Percentiles rank a stretch among this genome's conserved stretches.
Evolutionary conservation across 2,329 filamentous ascomycete species (phyloP).

Genomic region (Cercospora sojina): DNA sequence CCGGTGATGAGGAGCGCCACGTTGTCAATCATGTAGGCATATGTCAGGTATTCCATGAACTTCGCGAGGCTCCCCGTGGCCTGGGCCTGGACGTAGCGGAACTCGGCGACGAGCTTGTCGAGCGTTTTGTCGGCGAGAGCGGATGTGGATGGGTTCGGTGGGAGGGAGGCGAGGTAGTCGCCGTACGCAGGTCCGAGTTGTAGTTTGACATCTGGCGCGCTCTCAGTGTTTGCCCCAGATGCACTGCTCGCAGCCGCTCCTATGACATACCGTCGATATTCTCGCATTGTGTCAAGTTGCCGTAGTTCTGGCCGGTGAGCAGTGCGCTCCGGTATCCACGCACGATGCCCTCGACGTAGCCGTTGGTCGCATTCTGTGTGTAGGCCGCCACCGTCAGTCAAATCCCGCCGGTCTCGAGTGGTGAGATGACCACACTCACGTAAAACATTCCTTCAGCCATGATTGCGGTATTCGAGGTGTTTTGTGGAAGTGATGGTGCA

Average conservation of each 20-base stretch:
- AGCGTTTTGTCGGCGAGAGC: slow-evolving; percentile 92
- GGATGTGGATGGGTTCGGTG: slow-evolving; percentile 95
- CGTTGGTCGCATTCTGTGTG: slow-evolving; percentile 53
- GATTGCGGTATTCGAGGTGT: slow-evolving; percentile 28
- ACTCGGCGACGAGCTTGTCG: slow-evolving; percentile 96
- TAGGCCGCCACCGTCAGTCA: slow-evolving; percentile 36
- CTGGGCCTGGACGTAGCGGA: slow-evolving; percentile 93
- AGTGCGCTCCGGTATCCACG: slow-evolving; percentile 94
- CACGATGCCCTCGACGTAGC: slow-evolving; percentile 96
- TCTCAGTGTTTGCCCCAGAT: slow-evolving; percentile 17
- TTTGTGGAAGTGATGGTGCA: background rate
- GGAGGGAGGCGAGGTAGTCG: slow-evolving; percentile 90
- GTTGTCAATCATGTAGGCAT: slow-evolving; percentile 99
- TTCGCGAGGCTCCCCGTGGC: slow-evolving; percentile 85
- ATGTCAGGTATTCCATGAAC: slow-evolving; percentile 98
- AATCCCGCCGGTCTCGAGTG: no score
- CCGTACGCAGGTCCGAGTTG: slow-evolving; percentile 96
- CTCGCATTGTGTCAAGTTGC: slow-evolving; percentile 95
- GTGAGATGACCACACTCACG: slow-evolving; percentile 30
- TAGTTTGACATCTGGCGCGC: slow-evolving; percentile 81
- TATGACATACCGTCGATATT: slow-evolving; percentile 77
- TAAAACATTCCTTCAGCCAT: slow-evolving; percentile 48
- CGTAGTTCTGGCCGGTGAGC: slow-evolving; percentile 85
- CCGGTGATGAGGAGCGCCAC: slow-evolving; percentile 96
- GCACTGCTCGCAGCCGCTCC: background rate